Percentiles rank a stretch among this genome's conserved stretches.
Conservation (phyloP, 257 asterid genomes). For the Solanum lycopersicoides region DNA sequence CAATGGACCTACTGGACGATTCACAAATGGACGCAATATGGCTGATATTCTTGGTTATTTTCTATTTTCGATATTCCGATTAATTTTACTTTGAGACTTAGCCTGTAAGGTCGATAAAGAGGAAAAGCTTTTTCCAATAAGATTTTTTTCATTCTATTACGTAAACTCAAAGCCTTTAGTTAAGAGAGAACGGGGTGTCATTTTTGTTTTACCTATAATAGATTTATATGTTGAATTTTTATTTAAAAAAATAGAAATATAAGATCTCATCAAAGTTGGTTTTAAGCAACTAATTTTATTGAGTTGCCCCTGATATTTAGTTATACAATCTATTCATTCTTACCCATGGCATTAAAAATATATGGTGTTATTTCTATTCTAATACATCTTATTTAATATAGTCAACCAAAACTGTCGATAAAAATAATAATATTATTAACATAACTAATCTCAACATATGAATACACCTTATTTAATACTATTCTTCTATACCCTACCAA, state of each 20-base stretch:
- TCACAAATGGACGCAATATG: slow-evolving; percentile 1
- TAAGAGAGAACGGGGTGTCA: no score
- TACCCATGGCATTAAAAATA: not conserved
- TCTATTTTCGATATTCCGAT: not conserved
- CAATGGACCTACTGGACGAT: not conserved
- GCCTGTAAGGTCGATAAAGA: no score
- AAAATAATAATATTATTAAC: not conserved
- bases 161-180: no score
- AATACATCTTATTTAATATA: not conserved
- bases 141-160: no score
- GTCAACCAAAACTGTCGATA: not conserved
- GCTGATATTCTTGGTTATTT: slow-evolving; percentile 2
- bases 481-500: not conserved
- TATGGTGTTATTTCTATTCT: not conserved
- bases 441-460: not conserved
- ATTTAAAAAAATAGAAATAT: not conserved
- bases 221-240: not conserved
- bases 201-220: no score
- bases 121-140: no score
- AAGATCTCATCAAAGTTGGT: not conserved
- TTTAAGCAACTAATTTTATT: not conserved
- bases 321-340: not conserved
- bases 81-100: no score
- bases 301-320: not conserved
- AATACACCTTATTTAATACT: not conserved